Percentiles rank a stretch among this genome's conserved stretches.
Conservation (phyloP, 192 early-diverging fungal species). For the Entomortierella beljakovae region DNA sequence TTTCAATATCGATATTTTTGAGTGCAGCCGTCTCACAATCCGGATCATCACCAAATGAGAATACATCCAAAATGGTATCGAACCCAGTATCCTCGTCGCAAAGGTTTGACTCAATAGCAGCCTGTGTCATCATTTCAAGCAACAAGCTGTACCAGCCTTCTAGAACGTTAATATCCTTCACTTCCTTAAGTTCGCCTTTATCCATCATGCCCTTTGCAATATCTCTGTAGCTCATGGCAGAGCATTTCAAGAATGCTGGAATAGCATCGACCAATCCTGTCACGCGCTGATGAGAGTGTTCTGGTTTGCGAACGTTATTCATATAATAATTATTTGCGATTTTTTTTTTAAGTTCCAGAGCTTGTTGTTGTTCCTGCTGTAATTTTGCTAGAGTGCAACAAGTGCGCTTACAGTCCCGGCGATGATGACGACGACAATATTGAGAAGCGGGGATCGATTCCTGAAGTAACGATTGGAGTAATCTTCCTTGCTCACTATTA, state of each 20-base stretch:
- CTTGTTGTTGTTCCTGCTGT: conserved; percentile 51
- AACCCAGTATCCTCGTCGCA: conserved; percentile 60
- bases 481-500: conserved; percentile 30
- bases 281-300: conserved; percentile 19
- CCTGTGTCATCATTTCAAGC: conserved; percentile 65
- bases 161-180: conserved; percentile 55
- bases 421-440: conserved; percentile 62
- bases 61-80: conserved; percentile 64
- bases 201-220: conserved; percentile 34
- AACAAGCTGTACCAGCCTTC: conserved; percentile 63
- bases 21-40: conserved; percentile 22
- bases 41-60: conserved; percentile 65
- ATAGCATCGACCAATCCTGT: conserved; percentile 64
- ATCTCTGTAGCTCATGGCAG: conserved; percentile 59
- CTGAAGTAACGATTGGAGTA: conserved; percentile 22
- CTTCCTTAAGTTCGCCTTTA: conserved; percentile 9
- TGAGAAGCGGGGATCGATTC: conserved; percentile 37
- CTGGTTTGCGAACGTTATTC: conserved; percentile 28
- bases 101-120: conserved; percentile 63
- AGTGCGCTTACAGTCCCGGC: conserved; percentile 49
- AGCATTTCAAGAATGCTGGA: conserved; percentile 61
- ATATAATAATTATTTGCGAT: conserved; percentile 49
- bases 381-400: conserved; percentile 49
- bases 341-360: conserved; percentile 44
- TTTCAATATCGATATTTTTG: conserved; percentile 36